phyloP scores from a whole-genome alignment of 306 rosid species.

The Notholithocarpus densiflorus region DNA sequence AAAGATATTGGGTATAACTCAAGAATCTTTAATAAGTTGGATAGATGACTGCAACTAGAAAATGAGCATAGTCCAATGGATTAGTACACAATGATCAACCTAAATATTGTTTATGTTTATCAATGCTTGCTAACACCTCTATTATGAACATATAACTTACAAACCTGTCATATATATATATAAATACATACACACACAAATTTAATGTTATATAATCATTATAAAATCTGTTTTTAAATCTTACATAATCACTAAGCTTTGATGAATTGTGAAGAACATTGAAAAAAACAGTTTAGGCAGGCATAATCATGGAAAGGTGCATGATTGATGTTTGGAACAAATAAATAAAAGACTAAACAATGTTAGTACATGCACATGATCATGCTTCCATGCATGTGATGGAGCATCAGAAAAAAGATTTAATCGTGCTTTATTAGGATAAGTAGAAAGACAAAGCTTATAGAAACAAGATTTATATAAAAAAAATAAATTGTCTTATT shows the following conservation, averaged over 20 bases:
- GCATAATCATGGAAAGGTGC: slow-evolving; percentile 18
- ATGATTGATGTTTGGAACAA: slow-evolving; percentile 40
- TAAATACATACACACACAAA: no score
- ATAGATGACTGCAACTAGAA: no score
- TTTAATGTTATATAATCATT: no score
- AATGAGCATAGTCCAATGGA: no score
- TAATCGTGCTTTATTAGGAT: no score
- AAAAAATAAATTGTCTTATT: slow-evolving; percentile 23
- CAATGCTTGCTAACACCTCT: no score
- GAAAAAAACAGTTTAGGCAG: slow-evolving; percentile 20
- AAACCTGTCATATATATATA: no score
- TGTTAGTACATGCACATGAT: slow-evolving; percentile 31
- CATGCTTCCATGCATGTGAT: slow-evolving; percentile 30
- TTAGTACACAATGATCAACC: no score
- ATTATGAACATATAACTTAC: no score
- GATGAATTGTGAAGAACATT: slow-evolving; percentile 10
- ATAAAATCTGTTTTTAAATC: not conserved
- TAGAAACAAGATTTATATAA: slow-evolving; percentile 4
- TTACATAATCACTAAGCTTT: not conserved
- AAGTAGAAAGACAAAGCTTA: not conserved
- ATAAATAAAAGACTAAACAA: slow-evolving; percentile 20
- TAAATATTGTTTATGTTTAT: no score
- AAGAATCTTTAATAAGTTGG: no score
- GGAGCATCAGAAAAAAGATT: not conserved
- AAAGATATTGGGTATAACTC: no score